Percentiles rank a stretch among this genome's conserved stretches.
phyloP scores from a whole-genome alignment of 2,329 filamentous ascomycete species.

The Dactylonectria estremocensis region DNA sequence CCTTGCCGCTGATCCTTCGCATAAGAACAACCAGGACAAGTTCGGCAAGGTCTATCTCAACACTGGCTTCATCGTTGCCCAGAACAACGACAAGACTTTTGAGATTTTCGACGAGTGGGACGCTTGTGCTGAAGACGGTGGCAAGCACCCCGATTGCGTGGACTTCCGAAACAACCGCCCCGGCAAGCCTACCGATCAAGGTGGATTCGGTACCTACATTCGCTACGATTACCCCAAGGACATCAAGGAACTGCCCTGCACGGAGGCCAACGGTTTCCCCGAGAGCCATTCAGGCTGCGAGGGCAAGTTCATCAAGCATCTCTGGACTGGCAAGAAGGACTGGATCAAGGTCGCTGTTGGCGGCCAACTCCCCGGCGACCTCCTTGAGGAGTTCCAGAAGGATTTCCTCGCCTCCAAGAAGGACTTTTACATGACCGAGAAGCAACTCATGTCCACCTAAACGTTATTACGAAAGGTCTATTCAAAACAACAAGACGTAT shows the following conservation, averaged over 20 bases:
- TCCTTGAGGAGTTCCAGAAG: slow-evolving; percentile 55
- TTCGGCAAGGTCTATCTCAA: slow-evolving; percentile 62
- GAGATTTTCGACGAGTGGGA: slow-evolving; percentile 66
- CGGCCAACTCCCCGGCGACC: slow-evolving; percentile 55
- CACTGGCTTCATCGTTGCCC: slow-evolving; percentile 68
- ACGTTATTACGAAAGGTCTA: slow-evolving; percentile 42
- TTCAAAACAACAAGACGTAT: slow-evolving; percentile 28
- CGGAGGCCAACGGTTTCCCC: slow-evolving; percentile 61
- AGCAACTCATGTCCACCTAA: slow-evolving; percentile 51
- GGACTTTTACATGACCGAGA: slow-evolving; percentile 55
- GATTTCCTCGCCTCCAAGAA: slow-evolving; percentile 54
- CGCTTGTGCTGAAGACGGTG: slow-evolving; percentile 57
- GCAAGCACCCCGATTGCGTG: slow-evolving; percentile 56
- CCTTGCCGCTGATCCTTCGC: slow-evolving; percentile 58
- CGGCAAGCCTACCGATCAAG: slow-evolving; percentile 60
- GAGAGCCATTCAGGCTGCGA: slow-evolving; percentile 56
- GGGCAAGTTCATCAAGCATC: slow-evolving; percentile 60
- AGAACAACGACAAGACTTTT: slow-evolving; percentile 64
- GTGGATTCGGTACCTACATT: slow-evolving; percentile 61
- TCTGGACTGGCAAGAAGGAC: slow-evolving; percentile 60
- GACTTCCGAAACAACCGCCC: slow-evolving; percentile 55
- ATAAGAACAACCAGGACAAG: slow-evolving; percentile 57
- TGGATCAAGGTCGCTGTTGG: slow-evolving; percentile 58
- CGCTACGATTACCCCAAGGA: slow-evolving; percentile 60
- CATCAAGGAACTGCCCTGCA: slow-evolving; percentile 58